Conservation (phyloP, 2,329 filamentous ascomycete species). For the Blastomyces percursus region DNA sequence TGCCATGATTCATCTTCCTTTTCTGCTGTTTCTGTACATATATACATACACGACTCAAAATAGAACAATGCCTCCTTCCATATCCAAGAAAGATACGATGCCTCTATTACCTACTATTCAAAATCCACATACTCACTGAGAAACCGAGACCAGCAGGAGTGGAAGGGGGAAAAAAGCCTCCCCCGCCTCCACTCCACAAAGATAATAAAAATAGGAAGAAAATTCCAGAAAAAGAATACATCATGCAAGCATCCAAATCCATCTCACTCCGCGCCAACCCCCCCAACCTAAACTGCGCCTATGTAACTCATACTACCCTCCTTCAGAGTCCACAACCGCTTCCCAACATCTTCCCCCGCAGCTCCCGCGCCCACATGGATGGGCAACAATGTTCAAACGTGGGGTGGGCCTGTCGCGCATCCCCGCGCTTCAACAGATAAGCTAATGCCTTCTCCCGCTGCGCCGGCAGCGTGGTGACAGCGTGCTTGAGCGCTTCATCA, state of each 20-base stretch:
- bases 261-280: slow-evolving; percentile 18
- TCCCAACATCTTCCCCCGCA: slow-evolving; percentile 39
- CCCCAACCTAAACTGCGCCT: slow-evolving; percentile 45
- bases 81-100: slow-evolving; percentile 9
- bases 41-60: slow-evolving; percentile 27
- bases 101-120: background rate
- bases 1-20: slow-evolving; percentile 6
- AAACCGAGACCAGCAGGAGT: background rate
- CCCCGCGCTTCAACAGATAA: slow-evolving; percentile 38
- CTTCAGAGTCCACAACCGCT: slow-evolving; percentile 38
- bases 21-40: slow-evolving; percentile 26
- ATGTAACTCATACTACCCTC: slow-evolving; percentile 45
- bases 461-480: slow-evolving; percentile 40
- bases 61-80: slow-evolving; percentile 10
- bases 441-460: slow-evolving; percentile 36
- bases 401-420: slow-evolving; percentile 54
- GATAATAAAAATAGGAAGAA: background rate
- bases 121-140: background rate
- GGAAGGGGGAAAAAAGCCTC: background rate
- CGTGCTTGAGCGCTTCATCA: slow-evolving; percentile 56
- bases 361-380: slow-evolving; percentile 49
- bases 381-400: slow-evolving; percentile 52
- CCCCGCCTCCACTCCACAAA: background rate
- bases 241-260: background rate
- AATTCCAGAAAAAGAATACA: background rate